A percentile compares a stretch with the other conserved stretches of the same genome.
These are phyloP conservation scores for Leishmania braziliensis DNA, from an alignment of 208 protist genomes.

Conservation along the genomic window DNA sequence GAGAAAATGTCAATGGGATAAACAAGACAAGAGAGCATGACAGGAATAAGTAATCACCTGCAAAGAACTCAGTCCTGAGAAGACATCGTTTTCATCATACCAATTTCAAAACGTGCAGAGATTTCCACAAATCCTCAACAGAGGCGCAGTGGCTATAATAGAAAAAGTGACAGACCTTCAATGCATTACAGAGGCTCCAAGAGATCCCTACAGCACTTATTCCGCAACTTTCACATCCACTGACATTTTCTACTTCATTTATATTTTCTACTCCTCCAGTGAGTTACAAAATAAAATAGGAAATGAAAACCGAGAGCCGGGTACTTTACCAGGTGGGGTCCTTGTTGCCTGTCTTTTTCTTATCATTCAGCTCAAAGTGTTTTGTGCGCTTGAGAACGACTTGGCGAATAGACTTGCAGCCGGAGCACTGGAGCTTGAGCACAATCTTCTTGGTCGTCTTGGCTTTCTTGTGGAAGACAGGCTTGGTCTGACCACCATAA, in stretches of 20 bases:
- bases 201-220: not conserved
- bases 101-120: not conserved
- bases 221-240: not conserved
- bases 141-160: not conserved
- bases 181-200: not conserved
- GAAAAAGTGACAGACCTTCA: not conserved
- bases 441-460: conserved; percentile 99
- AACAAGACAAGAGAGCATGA: conserved; percentile 9
- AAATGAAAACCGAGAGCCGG: conserved; percentile 16
- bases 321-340: conserved; percentile 89
- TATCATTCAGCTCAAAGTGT: conserved; percentile 99
- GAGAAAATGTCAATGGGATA: not conserved
- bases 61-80: not conserved
- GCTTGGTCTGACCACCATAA: conserved; percentile 99
- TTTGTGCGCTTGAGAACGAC: conserved; percentile 97
- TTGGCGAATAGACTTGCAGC: conserved; percentile 96
- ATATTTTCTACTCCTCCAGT: conserved; percentile 12
- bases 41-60: not conserved
- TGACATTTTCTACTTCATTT: not conserved
- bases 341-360: conserved; percentile 92
- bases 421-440: conserved; percentile 98
- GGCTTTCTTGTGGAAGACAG: conserved; percentile 99
- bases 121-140: not conserved
- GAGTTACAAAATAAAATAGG: conserved; percentile 15
- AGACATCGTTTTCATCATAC: not conserved